These are phyloP conservation scores for Umbelopsis sp. DNA, from an alignment of 192 early-diverging fungal genomes.

Conservation along the genomic window DNA sequence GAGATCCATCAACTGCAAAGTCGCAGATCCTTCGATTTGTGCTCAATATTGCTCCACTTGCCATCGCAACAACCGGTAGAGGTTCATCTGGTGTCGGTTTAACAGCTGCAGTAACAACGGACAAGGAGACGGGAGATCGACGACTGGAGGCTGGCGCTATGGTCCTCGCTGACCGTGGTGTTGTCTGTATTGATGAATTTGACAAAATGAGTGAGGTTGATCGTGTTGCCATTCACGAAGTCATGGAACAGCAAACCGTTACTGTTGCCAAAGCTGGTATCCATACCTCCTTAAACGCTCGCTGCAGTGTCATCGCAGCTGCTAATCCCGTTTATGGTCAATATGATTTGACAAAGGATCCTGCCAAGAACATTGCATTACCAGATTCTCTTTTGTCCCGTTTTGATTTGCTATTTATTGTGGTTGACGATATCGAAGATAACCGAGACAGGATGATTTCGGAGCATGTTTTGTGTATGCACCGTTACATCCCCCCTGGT, in stretches of 20 bases:
- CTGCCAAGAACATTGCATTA: constrained; percentile 92
- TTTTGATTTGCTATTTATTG: constrained; percentile 97
- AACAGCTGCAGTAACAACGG: constrained; percentile 93
- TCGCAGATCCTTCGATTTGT: constrained; percentile 98
- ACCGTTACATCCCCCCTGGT: constrained; percentile 87
- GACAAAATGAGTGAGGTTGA: constrained; percentile 99
- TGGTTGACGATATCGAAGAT: constrained; percentile 90
- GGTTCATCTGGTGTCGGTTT: constrained; percentile 97
- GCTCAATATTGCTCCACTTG: constrained; percentile 91
- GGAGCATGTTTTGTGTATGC: constrained; percentile 92
- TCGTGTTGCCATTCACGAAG: constrained; percentile 99
- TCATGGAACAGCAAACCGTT: constrained; percentile 99
- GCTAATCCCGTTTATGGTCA: constrained; percentile 94
- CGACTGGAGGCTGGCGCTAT: constrained; percentile 97
- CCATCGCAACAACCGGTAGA: constrained; percentile 96
- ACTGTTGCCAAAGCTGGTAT: constrained; percentile 99
- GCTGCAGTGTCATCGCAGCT: constrained; percentile 95
- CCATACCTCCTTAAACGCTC: constrained; percentile 95
- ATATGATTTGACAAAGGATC: constrained; percentile 86
- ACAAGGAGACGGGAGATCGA: constrained; percentile 95
- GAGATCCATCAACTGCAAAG: constrained; percentile 98
- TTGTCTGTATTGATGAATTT: constrained; percentile 99
- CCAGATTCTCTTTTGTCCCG: constrained; percentile 95
- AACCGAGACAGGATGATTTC: constrained; percentile 84
- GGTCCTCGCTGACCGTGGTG: constrained; percentile 96